Evolutionary conservation across 495 filamentous ascomycete genomes (phyloP), one percentile per base, ranked within the genome.

Genomic region (Lasiosphaeria ovina): DNA sequence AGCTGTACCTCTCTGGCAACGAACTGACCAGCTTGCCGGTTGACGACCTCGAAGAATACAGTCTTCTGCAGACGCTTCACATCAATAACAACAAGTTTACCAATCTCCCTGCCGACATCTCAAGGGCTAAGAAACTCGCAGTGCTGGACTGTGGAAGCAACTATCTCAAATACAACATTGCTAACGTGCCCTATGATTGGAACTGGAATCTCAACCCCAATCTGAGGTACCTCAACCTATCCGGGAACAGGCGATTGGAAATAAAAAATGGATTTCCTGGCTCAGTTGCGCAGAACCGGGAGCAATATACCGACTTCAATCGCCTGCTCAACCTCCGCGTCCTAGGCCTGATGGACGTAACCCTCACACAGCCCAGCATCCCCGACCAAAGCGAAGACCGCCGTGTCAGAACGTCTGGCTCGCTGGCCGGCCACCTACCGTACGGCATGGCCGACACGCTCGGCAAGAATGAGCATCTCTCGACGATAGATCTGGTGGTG

Each of bases 181-280:
- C 92, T 33, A 99, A 99, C 69, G 96, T 95, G 83, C 94, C 95
- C 1, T 99, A 99, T 68, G 94, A 99, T 70, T 99, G 94, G 94
- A 99, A 99, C 67, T 99, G 94, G 94, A 98, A 97, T 71, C 91
- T 93, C 83, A 99, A 98, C 62, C 87, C 88, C 42, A 93, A 96
- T 61, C 78, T 99, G 58, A 90, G 92, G 61, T 98, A 95, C 67
- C 87, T 99, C 60, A 99, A 97, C 67, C 83, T 99, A 61, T 97
- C 93, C 6, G 94, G 95, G 32, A 99, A 99, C 78, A 95, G 97
- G 73, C 87, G 93, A 35, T 74, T 99, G 45, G 95, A 99, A 74
- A 99, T 99, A 74, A 98, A 98, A 71, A 91, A 88, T 66, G 83
- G 84, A 57, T 74, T 79, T 36, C 74, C 76, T 51, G 78, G 79